Evolutionary conservation across 805 yeast species (phyloP), one percentile per base, ranked within the genome.

Genomic region (Debaryomyces prosopidis): DNA sequence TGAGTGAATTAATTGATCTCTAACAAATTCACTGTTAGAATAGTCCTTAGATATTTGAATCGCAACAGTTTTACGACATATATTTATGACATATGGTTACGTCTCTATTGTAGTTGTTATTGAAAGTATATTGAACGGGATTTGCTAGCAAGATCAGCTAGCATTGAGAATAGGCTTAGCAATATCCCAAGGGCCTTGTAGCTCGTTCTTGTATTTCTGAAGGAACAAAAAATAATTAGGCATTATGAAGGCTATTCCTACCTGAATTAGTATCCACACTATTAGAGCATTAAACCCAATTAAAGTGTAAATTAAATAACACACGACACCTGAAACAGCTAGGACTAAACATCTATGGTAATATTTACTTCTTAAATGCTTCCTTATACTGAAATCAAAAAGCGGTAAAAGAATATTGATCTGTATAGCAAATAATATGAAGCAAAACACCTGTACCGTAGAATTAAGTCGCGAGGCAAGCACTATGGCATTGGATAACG

Each of bases 121-220:
- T n/a, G n/a, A n/a, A n/a, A n/a, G n/a, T n/a, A n/a, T n/a, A n/a
- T n/a, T n/a, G n/a, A n/a, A n/a, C n/a, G n/a, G n/a, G n/a, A n/a
- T n/a, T n/a, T n/a, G n/a, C n/a, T n/a, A 23, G 26, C 3, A 23
- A 23, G 20, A 17, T 30, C 12, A 33, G 8, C 16, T 36, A 17
- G 48, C 41, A 30, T 54, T 50, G 19, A 82, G 67, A 7, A 80
- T 70, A 1, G 96, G 96, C 58, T 79, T 82, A 5, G 96, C 96
- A 1, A 86, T 81, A 61, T 89, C 96, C 96, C 96, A 89, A 1
- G 96, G 96, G 0, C 96, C 96, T 62, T 87, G 91, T 42, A 89
- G 69, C 62, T 88, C 96, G 59, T 83, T 87, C 63, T 89, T 89
- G 60, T 88, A 88, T 62, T 80, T 79, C 58, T 89, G 96, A 33